Percentiles rank a stretch among this genome's conserved stretches.
These are phyloP conservation scores for Helianthus annuus DNA, from an alignment of 129 eudicot species.

Conservation along the genomic window HanXRQr2.0-SUNRISE NC_035436.2:126897551-126898050, in stretches of 20 bases:
- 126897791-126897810: conserved; percentile 90
- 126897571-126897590: conserved; percentile 93
- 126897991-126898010: conserved; percentile 39
- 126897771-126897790: conserved; percentile 93
- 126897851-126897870: conserved; percentile 78
- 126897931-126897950: conserved; percentile 75
- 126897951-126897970: conserved; percentile 73
- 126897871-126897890: conserved; percentile 72
- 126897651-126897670: conserved; percentile 90
- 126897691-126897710: conserved; percentile 86
- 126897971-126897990: conserved; percentile 62
- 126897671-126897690: conserved; percentile 73
- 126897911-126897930: conserved; percentile 55
- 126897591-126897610: conserved; percentile 84
- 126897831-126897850: conserved; percentile 74
- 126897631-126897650: conserved; percentile 90
- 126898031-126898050: conserved; percentile 15
- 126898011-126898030: conserved; percentile 40
- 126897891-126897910: conserved; percentile 76
- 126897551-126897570: conserved; percentile 77
- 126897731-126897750: conserved; percentile 63
- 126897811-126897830: conserved; percentile 88
- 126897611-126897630: conserved; percentile 80
- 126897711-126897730: conserved; percentile 71
- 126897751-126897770: conserved; percentile 89